phyloP scores from a whole-genome alignment of 176 grass and related monocot genomes.

The Tuctoria greenei region DNA sequence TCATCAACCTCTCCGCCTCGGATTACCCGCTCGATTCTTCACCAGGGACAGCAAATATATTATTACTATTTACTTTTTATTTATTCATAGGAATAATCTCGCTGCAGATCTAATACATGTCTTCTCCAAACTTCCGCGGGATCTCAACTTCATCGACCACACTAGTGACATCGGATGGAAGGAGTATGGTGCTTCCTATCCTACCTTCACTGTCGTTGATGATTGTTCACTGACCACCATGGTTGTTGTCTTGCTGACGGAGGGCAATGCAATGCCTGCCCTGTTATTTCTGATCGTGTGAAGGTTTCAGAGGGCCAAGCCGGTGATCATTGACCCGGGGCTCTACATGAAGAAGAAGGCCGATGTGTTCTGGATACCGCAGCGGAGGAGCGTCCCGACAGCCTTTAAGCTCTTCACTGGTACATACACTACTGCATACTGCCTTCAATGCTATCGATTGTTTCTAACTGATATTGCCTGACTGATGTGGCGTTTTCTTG shows the following conservation, averaged over 20 bases:
- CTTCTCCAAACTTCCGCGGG: slow-evolving; percentile 59
- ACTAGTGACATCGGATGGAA: slow-evolving; percentile 67
- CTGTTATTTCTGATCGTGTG: neutral
- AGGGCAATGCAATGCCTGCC: neutral
- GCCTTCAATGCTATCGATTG: neutral
- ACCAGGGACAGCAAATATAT: neutral
- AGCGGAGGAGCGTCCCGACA: slow-evolving; percentile 56
- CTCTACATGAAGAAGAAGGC: slow-evolving; percentile 67
- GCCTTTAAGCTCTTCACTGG: slow-evolving; percentile 77
- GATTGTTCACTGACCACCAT: neutral
- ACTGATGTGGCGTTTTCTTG: neutral
- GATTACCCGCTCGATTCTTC: slow-evolving; percentile 61
- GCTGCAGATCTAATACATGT: slow-evolving; percentile 63
- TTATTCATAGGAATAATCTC: neutral
- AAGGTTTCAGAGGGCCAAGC: slow-evolving; percentile 66
- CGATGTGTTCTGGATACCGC: slow-evolving; percentile 59
- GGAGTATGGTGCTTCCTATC: slow-evolving; percentile 34
- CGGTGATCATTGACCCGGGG: slow-evolving; percentile 68
- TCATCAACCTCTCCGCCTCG: slow-evolving; percentile 63
- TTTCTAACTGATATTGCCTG: neutral
- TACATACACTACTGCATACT: too few relatives aligned
- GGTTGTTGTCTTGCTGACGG: neutral
- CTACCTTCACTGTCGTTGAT: neutral
- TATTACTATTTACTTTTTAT: neutral
- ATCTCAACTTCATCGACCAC: slow-evolving; percentile 68